Conservation (phyloP, 495 filamentous ascomycete species). For the Penicillium taxi region DNA sequence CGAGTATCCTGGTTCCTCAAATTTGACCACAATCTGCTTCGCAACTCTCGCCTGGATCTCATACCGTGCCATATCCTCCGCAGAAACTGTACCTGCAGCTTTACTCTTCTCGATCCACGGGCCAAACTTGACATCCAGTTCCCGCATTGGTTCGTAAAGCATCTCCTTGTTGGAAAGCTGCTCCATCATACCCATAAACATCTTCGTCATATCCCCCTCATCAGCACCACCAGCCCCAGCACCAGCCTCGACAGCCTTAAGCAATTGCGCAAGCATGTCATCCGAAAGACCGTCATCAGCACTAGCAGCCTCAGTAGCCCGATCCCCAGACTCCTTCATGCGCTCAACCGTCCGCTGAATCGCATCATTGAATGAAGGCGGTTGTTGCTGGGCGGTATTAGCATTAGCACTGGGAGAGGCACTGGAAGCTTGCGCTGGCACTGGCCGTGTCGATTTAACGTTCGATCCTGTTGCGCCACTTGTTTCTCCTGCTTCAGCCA, state of each 20-base stretch:
- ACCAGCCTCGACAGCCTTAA: conserved; percentile 65
- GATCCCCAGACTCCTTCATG: conserved; percentile 78
- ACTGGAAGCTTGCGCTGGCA: conserved; percentile 4
- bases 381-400: conserved; percentile 14
- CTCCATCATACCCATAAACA: conserved; percentile 97
- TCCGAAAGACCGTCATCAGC: conserved; percentile 56
- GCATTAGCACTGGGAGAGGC: conserved; percentile 14
- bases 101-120: conserved; percentile 77
- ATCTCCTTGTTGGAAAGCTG: conserved; percentile 97
- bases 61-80: conserved; percentile 71
- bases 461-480: conserved; percentile 18
- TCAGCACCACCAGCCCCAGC: conserved; percentile 54
- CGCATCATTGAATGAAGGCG: conserved; percentile 70
- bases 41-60: conserved; percentile 76
- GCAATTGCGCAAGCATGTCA: conserved; percentile 74
- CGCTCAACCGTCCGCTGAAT: conserved; percentile 88
- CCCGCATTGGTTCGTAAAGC: conserved; percentile 97
- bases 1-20: conserved; percentile 68
- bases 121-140: conserved; percentile 84
- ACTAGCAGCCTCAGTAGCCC: conserved; percentile 67
- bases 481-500: conserved; percentile 62
- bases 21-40: conserved; percentile 76
- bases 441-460: conserved; percentile 1
- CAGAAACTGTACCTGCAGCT: conserved; percentile 46
- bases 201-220: conserved; percentile 84